Percentiles rank a stretch among this genome's conserved stretches.
Evolutionary conservation across 495 filamentous ascomycete genomes (phyloP).

Genomic region (Endocarpon pusillum): DNA sequence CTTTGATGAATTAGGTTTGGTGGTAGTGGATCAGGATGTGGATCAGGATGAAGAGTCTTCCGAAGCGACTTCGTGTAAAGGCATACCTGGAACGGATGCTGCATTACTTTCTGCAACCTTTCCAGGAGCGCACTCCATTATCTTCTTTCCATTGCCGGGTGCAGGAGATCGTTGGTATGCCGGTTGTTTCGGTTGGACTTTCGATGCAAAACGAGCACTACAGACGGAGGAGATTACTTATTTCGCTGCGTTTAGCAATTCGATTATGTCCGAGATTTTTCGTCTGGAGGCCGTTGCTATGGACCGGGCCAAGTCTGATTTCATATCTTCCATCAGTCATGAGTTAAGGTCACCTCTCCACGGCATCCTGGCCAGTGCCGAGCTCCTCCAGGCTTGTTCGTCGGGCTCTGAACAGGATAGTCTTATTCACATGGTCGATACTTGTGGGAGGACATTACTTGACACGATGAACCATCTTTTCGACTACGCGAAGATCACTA

Average conservation of each 20-base stretch:
- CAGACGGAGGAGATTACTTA: conserved; percentile 32
- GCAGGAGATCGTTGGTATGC: conserved; percentile 44
- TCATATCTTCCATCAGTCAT: conserved; percentile 57
- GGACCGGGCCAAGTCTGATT: conserved; percentile 46
- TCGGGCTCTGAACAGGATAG: conserved; percentile 32
- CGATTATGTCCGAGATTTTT: conserved; percentile 41
- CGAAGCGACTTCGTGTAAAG: not conserved
- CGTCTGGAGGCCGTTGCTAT: conserved; percentile 30
- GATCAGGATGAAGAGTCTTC: no score
- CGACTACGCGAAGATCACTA: conserved; percentile 42
- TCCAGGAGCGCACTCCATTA: conserved; percentile 9
- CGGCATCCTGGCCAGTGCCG: conserved; percentile 45
- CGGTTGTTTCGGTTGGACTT: conserved; percentile 37
- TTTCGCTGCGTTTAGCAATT: conserved; percentile 41
- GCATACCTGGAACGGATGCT: not conserved
- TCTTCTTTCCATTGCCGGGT: conserved; percentile 42
- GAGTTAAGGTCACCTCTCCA: conserved; percentile 58
- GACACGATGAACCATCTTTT: conserved; percentile 54
- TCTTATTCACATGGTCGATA: conserved; percentile 37
- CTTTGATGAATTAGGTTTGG: conserved; percentile 1
- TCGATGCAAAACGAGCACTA: conserved; percentile 21
- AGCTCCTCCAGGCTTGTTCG: conserved; percentile 47
- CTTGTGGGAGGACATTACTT: conserved; percentile 46
- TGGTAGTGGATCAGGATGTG: not conserved
- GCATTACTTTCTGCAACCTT: not conserved